Conservation (phyloP, 1,284 basidiomycete genomes). For the Fomitopsis schrenkii region DNA sequence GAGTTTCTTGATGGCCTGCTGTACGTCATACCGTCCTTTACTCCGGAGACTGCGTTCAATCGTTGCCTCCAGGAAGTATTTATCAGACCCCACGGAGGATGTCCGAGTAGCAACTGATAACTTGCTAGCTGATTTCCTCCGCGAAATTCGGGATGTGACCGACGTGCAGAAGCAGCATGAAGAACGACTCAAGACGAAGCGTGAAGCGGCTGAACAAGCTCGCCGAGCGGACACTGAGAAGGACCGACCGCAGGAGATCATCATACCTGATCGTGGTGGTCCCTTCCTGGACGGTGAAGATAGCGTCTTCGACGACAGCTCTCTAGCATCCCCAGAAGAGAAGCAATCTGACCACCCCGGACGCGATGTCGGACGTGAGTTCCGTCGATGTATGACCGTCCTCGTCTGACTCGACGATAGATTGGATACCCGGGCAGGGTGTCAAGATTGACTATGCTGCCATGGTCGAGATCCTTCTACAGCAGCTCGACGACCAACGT, state of each 20-base stretch:
- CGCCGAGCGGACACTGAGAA: conserved; percentile 25
- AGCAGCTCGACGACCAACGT: conserved; percentile 86
- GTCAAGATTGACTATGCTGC: conserved; percentile 89
- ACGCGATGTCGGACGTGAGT: conserved; percentile 61
- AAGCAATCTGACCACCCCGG: conserved; percentile 47
- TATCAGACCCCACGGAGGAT: conserved; percentile 93
- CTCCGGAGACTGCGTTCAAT: conserved; percentile 5
- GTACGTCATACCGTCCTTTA: conserved; percentile 45
- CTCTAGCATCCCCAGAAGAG: conserved; percentile 34
- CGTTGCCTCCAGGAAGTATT: conserved; percentile 69
- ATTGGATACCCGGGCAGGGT: conserved; percentile 91
- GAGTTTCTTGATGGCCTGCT: conserved; percentile 93
- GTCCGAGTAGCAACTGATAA: conserved; percentile 92
- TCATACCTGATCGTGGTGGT: conserved; percentile 23
- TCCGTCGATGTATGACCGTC: background rate
- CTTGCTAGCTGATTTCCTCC: conserved; percentile 87
- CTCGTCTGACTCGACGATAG: conserved; percentile 37
- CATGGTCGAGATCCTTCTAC: conserved; percentile 93
- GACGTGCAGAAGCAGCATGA: conserved; percentile 62
- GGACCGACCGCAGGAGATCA: conserved; percentile 27
- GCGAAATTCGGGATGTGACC: conserved; percentile 88
- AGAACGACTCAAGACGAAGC: conserved; percentile 45
- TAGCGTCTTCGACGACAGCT: conserved; percentile 21
- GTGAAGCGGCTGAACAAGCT: conserved; percentile 37
- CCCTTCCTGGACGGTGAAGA: conserved; percentile 55